Conservation (phyloP, 345 rosid species). For the Pugionium cornutum region DNA sequence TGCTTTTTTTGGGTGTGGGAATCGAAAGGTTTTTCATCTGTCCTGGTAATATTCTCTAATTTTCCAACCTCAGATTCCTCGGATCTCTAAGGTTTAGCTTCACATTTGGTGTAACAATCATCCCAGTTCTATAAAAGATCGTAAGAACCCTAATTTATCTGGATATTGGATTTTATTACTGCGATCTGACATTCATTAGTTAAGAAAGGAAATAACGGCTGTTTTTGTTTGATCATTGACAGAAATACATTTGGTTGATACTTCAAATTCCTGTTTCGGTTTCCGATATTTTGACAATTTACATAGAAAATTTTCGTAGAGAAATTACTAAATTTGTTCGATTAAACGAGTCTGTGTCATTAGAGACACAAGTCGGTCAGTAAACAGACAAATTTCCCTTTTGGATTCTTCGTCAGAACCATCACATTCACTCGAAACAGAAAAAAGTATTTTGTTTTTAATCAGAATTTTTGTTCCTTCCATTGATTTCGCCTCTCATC, state of each 20-base stretch:
- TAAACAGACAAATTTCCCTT: conserved; percentile 31
- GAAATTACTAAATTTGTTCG: conserved; percentile 31
- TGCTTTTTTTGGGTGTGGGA: not conserved
- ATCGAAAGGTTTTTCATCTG: not conserved
- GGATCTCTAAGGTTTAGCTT: conserved; percentile 29
- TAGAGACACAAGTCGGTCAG: conserved; percentile 45
- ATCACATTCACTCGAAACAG: conserved; percentile 19
- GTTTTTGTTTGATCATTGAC: not conserved
- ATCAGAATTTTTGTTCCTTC: not conserved
- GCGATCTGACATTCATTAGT: conserved; percentile 22
- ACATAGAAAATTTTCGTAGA: not conserved
- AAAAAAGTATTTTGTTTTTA: not conserved
- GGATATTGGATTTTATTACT: conserved; percentile 9
- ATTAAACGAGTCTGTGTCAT: conserved; percentile 33
- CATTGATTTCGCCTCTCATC: conserved; percentile 34
- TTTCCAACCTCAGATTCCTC: not conserved
- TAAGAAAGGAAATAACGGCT: not conserved
- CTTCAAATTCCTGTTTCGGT: not conserved
- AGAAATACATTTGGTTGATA: not conserved
- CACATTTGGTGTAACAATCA: conserved; percentile 16
- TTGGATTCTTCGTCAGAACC: conserved; percentile 36
- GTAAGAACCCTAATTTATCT: conserved; percentile 32
- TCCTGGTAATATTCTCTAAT: conserved; percentile 17
- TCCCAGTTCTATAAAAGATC: conserved; percentile 5
- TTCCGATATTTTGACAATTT: not conserved